Evolutionary conservation across 139 green algal genomes (phyloP), one percentile per base, ranked within the genome.

Genomic region (Zygnema circumcarinatum): DNA sequence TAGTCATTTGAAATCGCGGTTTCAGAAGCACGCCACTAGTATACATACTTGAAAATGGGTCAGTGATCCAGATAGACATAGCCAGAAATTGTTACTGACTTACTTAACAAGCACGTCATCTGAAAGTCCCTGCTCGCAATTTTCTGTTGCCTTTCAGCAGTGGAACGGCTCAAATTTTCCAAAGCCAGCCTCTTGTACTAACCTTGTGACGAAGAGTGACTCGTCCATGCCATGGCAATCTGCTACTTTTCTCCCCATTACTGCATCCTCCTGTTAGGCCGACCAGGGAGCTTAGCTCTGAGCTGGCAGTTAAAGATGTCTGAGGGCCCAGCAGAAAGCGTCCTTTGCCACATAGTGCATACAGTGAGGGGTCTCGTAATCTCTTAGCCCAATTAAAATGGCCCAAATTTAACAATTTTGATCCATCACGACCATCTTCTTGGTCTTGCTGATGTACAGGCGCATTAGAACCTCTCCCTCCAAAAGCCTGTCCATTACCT

Each of bases 151-250:
- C n/a, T n/a, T n/a, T n/a, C n/a, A n/a, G n/a, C n/a, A n/a, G n/a
- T n/a, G n/a, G n/a, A n/a, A n/a, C n/a, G n/a, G n/a, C n/a, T n/a
- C n/a, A n/a, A n/a, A n/a, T n/a, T n/a, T n/a, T n/a, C n/a, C n/a
- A n/a, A n/a, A n/a, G n/a, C n/a, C n/a, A n/a, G n/a, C n/a, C n/a
- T n/a, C n/a, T n/a, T n/a, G n/a, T n/a, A 78, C 69, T 11, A 47
- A 85, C 79, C 67, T 85, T 85, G 42, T 85, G 79, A 0, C 67
- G 79, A 16, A 85, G 62, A n/a, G 79, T 84, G 67, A 83, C 16
- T 3, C 69, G 69, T 47, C 69, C 69, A 41, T 11, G 36, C 29
- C 29, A 35, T 38, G 25, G 38, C 62, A 32, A n/a, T 85, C 29
- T 85, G 52, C 78, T 47, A 1, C 73, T 32, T 80, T 35, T 33